Conservation (phyloP, 495 filamentous ascomycete genomes). For the Hypoxylon intermedium region DNA sequence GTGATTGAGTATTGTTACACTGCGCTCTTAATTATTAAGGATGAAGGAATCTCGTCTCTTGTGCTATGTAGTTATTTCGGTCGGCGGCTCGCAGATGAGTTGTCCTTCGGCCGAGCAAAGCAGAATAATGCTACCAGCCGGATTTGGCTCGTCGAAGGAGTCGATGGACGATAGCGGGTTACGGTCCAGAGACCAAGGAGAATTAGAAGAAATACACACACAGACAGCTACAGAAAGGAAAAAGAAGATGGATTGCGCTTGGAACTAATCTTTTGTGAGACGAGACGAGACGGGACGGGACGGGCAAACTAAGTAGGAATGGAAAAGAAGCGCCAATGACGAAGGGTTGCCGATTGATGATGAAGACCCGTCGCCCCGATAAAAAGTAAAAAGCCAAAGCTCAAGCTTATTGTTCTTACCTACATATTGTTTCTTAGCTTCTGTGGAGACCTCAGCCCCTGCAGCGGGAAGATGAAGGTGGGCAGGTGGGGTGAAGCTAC, state of each 20-base stretch:
- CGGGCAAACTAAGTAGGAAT: conserved; percentile 1
- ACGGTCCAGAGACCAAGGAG: conserved; percentile 27
- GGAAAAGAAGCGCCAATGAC: conserved; percentile 14
- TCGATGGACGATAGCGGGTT: conserved; percentile 10
- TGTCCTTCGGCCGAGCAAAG: conserved; percentile 4
- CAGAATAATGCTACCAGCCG: conserved; percentile 1
- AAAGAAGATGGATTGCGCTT: conserved; percentile 1
- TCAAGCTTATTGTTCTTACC: too few species aligned
- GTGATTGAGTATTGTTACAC: too few species aligned
- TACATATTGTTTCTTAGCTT: conserved; percentile 8
- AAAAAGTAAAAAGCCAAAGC: too few species aligned
- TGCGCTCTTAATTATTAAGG: too few species aligned
- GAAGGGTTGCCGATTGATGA: conserved; percentile 26
- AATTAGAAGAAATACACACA: too few species aligned
- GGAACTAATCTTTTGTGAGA: conserved; percentile 3
- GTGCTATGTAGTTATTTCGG: conserved; percentile 7
- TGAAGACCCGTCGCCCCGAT: conserved; percentile 3
- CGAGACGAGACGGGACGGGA: not conserved
- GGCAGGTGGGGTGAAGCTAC: conserved; percentile 24
- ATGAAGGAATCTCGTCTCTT: not conserved
- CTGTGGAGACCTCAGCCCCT: conserved; percentile 12
- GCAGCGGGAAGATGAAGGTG: conserved; percentile 1
- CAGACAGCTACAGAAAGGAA: conserved; percentile 1
- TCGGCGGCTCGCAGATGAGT: not conserved
- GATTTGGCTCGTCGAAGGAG: not conserved